Base-by-base conservation (phyloP, 345 rosid genomes). In the Eucalyptus sideroxylon region DNA sequence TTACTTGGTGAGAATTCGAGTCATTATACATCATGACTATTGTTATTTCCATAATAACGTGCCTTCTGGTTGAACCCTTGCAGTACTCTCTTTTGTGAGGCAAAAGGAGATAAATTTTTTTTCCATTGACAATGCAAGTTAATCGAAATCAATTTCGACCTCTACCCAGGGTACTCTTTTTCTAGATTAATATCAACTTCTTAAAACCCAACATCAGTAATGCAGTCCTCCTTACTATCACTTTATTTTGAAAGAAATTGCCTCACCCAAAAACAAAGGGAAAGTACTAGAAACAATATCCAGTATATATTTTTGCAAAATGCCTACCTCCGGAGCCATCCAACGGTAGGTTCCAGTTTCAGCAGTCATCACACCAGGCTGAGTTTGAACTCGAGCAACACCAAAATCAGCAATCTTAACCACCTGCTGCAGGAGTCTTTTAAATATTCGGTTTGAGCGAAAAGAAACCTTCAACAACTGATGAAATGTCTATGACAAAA, bases 321-420 rank as follows among this genome's bases (percentile, higher is more conserved):
- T 62, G 86, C 93, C 91, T 89, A 95, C 97, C 96, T 95, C 97
- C 34, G 96, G 97, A 89, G 97, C 97, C 97, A 95, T 95, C 97
- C 97, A 95, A 44, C 96, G 95, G 87, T 95, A 95, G 9, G 96
- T 95, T 88, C 97, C 97, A 82, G 96, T 95, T 93, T 95, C 97
- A 31, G 96, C 96, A 45, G 97, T 95, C 97, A 95, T 95, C 88
- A 94, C 93, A 42, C 96, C 97, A 62, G 96, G 88, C 88, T 89
- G 93, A 89, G 91, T 90, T 90, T 94, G 93, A 89, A 96, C 94
- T 92, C 95, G 94, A 88, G 98, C 96, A 91, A 96, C 94, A 86
- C 96, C 98, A 92, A 96, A 96, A 92, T 96, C 98, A 31, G 96
- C 94, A 90, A 96, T 93, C 91, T 96, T 96, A 50, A 94, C 96